Percentiles rank a stretch among this genome's conserved stretches.
phyloP scores from a whole-genome alignment of 768 basidiomycete species.

The Lepiota brunneoincarnata region DNA sequence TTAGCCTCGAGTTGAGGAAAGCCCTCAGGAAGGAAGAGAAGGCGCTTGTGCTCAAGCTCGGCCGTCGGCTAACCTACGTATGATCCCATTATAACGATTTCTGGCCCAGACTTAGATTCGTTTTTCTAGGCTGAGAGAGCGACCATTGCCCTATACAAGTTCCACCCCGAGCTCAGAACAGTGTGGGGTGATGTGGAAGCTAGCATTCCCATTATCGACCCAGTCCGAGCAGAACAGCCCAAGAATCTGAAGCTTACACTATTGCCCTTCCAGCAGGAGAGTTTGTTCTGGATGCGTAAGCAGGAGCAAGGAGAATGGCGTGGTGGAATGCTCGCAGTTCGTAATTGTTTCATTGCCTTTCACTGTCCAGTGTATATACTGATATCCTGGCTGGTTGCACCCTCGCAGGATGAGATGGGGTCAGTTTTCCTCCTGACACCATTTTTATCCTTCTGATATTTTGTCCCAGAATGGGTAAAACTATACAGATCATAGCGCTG shows the following conservation, averaged over 20 bases:
- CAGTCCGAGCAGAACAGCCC: conserved; percentile 77
- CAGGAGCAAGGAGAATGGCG: conserved; percentile 87
- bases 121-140: conserved; percentile 66
- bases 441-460: conserved; percentile 11
- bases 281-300: conserved; percentile 92
- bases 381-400: conserved; percentile 1
- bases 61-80: conserved; percentile 74
- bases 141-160: conserved; percentile 54
- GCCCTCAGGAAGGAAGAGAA: conserved; percentile 45
- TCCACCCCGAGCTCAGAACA: conserved; percentile 78
- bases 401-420: conserved; percentile 87
- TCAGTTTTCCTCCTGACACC: conserved; percentile 28
- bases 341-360: conserved; percentile 23
- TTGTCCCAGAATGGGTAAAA: conserved; percentile 77
- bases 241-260: conserved; percentile 79
- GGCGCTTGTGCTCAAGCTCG: conserved; percentile 52
- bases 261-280: conserved; percentile 94
- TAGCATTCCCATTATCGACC: conserved; percentile 55
- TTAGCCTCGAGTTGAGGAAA: conserved; percentile 21
- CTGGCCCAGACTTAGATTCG: conserved; percentile 8
- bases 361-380: background rate
- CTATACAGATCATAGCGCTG: conserved; percentile 93
- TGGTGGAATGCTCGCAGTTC: conserved; percentile 89
- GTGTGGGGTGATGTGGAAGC: conserved; percentile 87
- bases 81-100: conserved; percentile 17